Evolutionary conservation across 2,329 filamentous ascomycete genomes (phyloP), one percentile per base, ranked within the genome.

Genomic region (Rhexocercosporidium sp.): DNA sequence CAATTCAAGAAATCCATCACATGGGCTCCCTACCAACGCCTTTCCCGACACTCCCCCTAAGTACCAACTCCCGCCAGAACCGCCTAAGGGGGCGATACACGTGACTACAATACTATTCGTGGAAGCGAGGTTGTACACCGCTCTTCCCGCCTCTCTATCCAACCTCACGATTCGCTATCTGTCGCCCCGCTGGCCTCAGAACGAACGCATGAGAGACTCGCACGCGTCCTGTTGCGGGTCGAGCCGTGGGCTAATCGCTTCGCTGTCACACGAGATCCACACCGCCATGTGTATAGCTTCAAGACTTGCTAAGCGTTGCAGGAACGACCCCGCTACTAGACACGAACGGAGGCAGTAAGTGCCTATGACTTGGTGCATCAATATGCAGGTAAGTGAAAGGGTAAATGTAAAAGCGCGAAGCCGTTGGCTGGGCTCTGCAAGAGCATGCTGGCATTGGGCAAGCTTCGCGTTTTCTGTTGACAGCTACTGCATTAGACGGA

Each of bases 201-300:
- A 62, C 65, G 67, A 67, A 69, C 68, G 68, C 59, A 70, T 69
- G 57, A 70, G 66, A 66, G 65, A 59, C 67, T 71, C 54, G 72
- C 72, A 74, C 67, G 69, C 67, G 67, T 73, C 57, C 65, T 51
- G 41, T 47, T 70, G 72, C 72, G 72, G 72, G 71, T 69, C 72
- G 71, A 70, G 66, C 72, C 70, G 72, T 68, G 66, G 65, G 47
- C 62, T 64, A 41, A 66, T 64, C 41, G 65, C 68, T 71, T 70
- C 64, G 72, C 64, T 74, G 72, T 71, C 71, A 69, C 60, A 69
- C 70, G 60, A 49, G 31, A 67, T 71, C 71, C 70, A 72, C 71
- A 73, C 71, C 70, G 71, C 72, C 67, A 66, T 70, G 47, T 66
- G 59, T 49, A 49, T 41, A 66, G 29, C 51, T 60, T 47, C 25